Evolutionary conservation across 768 basidiomycete species (phyloP), one percentile per base, ranked within the genome.

Genomic region (Tremella fuciformis): DNA sequence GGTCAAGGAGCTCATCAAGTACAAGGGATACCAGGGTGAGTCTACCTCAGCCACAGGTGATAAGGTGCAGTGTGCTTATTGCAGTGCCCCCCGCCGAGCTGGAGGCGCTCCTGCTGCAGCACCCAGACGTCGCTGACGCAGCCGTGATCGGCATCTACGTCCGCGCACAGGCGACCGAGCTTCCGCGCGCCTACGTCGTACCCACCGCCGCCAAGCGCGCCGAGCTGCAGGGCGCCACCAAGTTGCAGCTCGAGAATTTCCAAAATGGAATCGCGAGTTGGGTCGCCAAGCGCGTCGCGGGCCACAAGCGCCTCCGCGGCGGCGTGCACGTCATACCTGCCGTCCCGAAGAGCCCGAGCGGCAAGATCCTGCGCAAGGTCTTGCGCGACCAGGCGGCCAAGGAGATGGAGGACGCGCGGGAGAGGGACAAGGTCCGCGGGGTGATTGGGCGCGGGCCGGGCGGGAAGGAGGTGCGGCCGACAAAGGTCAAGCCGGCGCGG

Each of bases 41-140:
- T 51, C 16, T 6, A 4, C 6, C 16, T 22, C 16, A 6, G n/a
- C 39, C 18, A 11, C 18, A 11, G 39, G 11, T 41, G 39, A 41
- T 41, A 49, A 49, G 13, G 22, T 46, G 6, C n/a, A 15, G 6
- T 46, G 7, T 46, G 42, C 42, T 46, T 15, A 46, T 8, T 4
- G 15, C 22, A 88, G 90, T 92, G 16, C 84, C 91, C 7, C 90
- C 90, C 0, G 90, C 91, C 1, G 90, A 91, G 65, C 81, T 93
- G 3, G 91, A 93, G 67, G 83, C 84, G 25, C 78, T 89, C 0
- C 81, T 92, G 0, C 77, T 91, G 15, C 83, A 83, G 3, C 87
- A 91, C 66, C 85, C 86, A 1, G 83, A 86, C 0, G 80, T 94
- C 16, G 85, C 84, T 2, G 91, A 96, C 66, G 82, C 81, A 1